Evolutionary conservation across 768 basidiomycete species (phyloP).

Genomic region (Mycena leptocephala): DNA sequence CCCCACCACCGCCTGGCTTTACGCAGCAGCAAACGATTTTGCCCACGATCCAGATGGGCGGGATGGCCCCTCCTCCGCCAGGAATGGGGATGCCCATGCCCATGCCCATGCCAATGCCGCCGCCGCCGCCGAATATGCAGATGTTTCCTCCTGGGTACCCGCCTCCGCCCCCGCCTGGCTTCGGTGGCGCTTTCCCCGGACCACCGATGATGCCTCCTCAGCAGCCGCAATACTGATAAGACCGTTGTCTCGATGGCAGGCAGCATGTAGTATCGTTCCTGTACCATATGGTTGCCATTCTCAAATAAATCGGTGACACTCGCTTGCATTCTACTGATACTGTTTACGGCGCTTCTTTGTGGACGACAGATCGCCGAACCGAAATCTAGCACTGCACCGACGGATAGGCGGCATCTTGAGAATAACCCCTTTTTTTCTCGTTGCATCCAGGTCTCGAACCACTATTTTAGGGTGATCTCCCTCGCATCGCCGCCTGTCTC

Average conservation of each 20-base stretch:
- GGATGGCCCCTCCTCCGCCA: slow-evolving; percentile 33
- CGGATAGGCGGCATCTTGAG: slow-evolving; percentile 4
- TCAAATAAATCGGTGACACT: slow-evolving; percentile 21
- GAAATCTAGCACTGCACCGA: not conserved
- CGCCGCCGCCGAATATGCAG: slow-evolving; percentile 57
- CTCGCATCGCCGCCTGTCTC: slow-evolving; percentile 25
- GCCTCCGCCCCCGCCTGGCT: slow-evolving; percentile 76
- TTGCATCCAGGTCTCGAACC: not conserved
- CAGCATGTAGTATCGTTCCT: slow-evolving; percentile 24
- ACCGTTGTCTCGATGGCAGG: slow-evolving; percentile 24
- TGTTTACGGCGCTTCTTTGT: not conserved
- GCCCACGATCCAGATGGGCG: slow-evolving; percentile 62
- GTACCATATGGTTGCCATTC: slow-evolving; percentile 30
- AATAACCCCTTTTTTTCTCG: not conserved
- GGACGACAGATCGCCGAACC: slow-evolving; percentile 1
- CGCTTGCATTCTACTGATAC: not conserved
- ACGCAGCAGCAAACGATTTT: slow-evolving; percentile 80
- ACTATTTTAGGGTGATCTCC: slow-evolving; percentile 1
- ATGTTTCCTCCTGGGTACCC: slow-evolving; percentile 68
- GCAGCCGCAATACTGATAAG: slow-evolving; percentile 54
- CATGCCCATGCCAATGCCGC: slow-evolving; percentile 48
- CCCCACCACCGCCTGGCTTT: slow-evolving; percentile 88
- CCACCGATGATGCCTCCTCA: slow-evolving; percentile 61
- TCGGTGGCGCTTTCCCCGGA: slow-evolving; percentile 65
- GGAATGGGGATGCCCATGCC: slow-evolving; percentile 43